Evolutionary conservation across 2,329 filamentous ascomycete genomes (phyloP), one percentile per base, ranked within the genome.

Genomic region (Penicillium digitatum): DNA sequence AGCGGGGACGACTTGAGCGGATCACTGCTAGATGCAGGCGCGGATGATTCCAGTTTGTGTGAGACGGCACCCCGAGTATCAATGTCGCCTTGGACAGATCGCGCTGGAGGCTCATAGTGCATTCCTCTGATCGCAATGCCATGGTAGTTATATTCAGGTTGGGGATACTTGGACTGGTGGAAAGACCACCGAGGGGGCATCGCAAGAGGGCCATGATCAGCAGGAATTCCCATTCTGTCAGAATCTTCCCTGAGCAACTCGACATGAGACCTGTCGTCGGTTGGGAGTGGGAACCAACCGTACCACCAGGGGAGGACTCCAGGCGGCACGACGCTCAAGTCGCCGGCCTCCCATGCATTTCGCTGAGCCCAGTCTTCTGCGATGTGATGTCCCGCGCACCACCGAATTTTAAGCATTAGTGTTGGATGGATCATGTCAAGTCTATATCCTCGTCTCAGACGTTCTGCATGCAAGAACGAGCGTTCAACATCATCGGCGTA

Each of bases 11-110:
- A 63, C 47, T 64, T 67, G 27, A 52, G 51, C 14, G 52, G 27
- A 24, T 63, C 62, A 29, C 57, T 55, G 31, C 52, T 58, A 14
- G 48, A 16, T 3, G 14, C 35, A 20, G 2, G 31, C 32, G 5
- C 44, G 14, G 14, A 38, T 6, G 29, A 52, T 51, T 24, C 29
- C 27, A 11, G 45, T 39, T n/a, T 49, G 46, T 20, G 37, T 9
- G 20, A 20, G 10, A 55, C n/a, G 2, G 38, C 66, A 57, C 80
- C 77, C 57, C 74, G 75, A 78, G 80, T 81, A 49, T 78, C 77
- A 16, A 77, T 66, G 62, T 79, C 78, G 12, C 67, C 64, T 11
- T 56, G 67, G 57, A 24, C 56, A 45, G 9, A 44, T 48, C 18
- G 45, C 29, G 47, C 47, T 49, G 45, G 51, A 55, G 44, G 45